Evolutionary conservation across 352 stramenopile genomes (phyloP), one percentile per base, ranked within the genome.

Genomic region (Phytopythium ostracodes): DNA sequence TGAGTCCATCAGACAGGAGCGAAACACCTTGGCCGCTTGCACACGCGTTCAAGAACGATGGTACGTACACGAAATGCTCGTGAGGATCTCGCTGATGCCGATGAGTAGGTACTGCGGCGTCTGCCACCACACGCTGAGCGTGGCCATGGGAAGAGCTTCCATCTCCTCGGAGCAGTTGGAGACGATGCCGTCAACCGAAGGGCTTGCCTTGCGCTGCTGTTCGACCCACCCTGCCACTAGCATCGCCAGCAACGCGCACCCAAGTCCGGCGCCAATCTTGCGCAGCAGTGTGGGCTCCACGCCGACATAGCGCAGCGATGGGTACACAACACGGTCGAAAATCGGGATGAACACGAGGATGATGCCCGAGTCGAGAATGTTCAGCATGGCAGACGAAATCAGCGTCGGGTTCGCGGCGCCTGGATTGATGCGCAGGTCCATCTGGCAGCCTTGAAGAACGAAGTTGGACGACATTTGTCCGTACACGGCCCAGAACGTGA

Each of bases 311-410:
- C 73, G 76, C 50, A 96, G 70, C 56, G 76, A 35, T 7, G 90
- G 90, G 66, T 96, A 98, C 33, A 98, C 65, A 9, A 88, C 29
- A 11, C 71, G 66, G 64, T 97, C 91, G 50, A 96, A 96, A 24
- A 98, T 71, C 20, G 91, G 90, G 50, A 97, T 96, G 58, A 97
- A 96, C 35, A 96, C 60, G 25, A 98, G 66, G 60, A 98, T 97
- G 20, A 92, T 84, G 15, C 89, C 76, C 20, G 85, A 94, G 67
- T 98, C 88, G 22, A 97, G 76, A 15, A 96, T 81, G 46, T 81
- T 89, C 31, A 97, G 79, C 75, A 94, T 96, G 31, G 89, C 86
- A 8, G 88, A 83, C 22, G 87, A 94, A 59, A 97, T 75, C 55
- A 96, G 60, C 50, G 85, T 83, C 29, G 68, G 66, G 56, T 77